These are phyloP conservation scores for Blastocladiella emersonii DNA, from an alignment of 371 early-diverging fungal genomes.

Conservation along the genomic window DNA sequence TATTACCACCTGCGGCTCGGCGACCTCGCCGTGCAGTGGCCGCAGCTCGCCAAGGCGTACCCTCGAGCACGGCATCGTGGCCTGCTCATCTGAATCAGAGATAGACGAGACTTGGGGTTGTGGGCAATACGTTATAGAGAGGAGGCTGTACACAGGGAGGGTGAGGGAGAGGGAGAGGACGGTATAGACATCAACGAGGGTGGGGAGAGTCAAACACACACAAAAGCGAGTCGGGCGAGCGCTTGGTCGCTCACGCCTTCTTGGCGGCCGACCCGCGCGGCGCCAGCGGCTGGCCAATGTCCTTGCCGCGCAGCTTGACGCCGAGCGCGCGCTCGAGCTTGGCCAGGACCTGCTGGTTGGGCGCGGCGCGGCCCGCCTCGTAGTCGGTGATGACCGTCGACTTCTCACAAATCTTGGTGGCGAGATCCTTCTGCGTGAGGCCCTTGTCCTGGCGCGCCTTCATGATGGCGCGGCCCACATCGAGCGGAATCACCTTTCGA, in stretches of 20 bases:
- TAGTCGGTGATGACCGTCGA: conserved; percentile 20
- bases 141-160: too few relatives aligned
- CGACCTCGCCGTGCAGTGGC: conserved; percentile 86
- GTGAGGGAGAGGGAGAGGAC: too few relatives aligned
- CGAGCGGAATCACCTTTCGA: conserved; percentile 41
- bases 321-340: conserved; percentile 83
- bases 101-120: too few relatives aligned
- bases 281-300: conserved; percentile 53
- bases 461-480: conserved; percentile 73
- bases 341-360: conserved; percentile 80
- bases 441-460: conserved; percentile 61
- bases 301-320: conserved; percentile 81
- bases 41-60: conserved; percentile 32
- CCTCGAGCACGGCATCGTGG: conserved; percentile 56
- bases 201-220: too few relatives aligned
- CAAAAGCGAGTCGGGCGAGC: background rate
- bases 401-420: conserved; percentile 60
- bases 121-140: too few relatives aligned
- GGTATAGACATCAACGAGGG: too few relatives aligned
- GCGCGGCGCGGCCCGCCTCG: conserved; percentile 62
- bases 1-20: conserved; percentile 58
- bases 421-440: conserved; percentile 82
- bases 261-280: conserved; percentile 3
- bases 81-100: conserved; percentile 38
- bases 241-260: background rate